Evolutionary conservation across 179 eudicot species (phyloP).

Genomic region (Gypsophila paniculata): DNA sequence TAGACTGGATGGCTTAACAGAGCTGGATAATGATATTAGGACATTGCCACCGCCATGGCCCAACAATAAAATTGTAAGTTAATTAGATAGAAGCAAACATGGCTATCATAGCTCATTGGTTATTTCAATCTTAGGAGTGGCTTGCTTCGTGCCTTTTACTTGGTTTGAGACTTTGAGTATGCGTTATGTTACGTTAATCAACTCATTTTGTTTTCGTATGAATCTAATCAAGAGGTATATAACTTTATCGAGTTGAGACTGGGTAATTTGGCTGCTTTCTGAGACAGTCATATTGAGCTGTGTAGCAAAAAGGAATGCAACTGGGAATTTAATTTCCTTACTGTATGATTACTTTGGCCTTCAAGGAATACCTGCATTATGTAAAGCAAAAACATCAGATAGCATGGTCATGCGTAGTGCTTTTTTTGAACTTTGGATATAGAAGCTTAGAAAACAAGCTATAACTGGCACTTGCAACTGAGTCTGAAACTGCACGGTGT

Average conservation of each 20-base stretch:
- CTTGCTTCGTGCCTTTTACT: background rate
- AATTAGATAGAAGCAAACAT: background rate
- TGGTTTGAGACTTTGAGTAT: background rate
- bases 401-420: too few relatives aligned
- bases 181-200: background rate
- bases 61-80: constrained; percentile 8
- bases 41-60: constrained; percentile 1
- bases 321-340: too few relatives aligned
- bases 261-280: background rate
- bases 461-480: too few relatives aligned
- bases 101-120: background rate
- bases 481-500: background rate
- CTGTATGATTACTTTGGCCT: background rate
- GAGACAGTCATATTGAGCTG: background rate
- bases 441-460: too few relatives aligned
- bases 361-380: too few relatives aligned
- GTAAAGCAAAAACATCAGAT: too few relatives aligned
- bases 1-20: constrained; percentile 24
- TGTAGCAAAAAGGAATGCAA: too few relatives aligned
- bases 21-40: constrained; percentile 14
- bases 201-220: background rate
- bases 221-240: background rate
- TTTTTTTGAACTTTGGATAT: too few relatives aligned
- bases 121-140: background rate
- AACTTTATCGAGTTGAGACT: background rate